Evolutionary conservation across 2,329 filamentous ascomycete genomes (phyloP), one percentile per base, ranked within the genome.

Genomic region (Drechslerella dactyloides): DNA sequence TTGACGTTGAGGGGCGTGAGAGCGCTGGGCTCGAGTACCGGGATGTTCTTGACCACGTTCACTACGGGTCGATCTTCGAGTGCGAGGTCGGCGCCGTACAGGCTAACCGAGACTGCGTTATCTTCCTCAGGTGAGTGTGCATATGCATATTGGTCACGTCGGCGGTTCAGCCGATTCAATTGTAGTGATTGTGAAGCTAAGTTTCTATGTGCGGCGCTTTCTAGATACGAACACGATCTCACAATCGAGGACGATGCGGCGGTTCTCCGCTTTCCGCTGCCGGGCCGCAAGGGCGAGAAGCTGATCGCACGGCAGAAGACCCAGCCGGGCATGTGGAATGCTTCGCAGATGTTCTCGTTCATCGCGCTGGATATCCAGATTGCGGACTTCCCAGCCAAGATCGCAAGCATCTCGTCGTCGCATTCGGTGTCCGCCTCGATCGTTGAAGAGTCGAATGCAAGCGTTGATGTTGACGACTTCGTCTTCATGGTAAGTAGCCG

Each of bases 281-380:
- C 66, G 17, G 66, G 66, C 13, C 66, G 66, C n/a, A 53, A 59
- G 1, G 59, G 66, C 48, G 66, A 70, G 50, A 70, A 60, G 46
- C 30, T 70, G 37, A 70, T 70, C 40, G 59, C 66, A 2, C 53
- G 66, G n/a, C 66, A 70, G 17, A 70, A 64, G 40, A 51, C 59
- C 10, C 53, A 70, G n/a, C 48, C 66, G 8, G 53, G 51, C 15
- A 13, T 70, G 46, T 70, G 66, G 66, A 70, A 70, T 58, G 66
- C 66, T 3, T 70, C 66, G 24, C 59, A 70, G 54, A 70, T 70
- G 53, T 70, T 70, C 59, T 70, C 66, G 37, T 70, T 70, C 60
- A 70, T 70, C 27, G 59, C 66, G 10, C 61, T 70, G 35, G 66
- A 70, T 27, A 54, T 70, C 44, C 59, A 62, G 35, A 58, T 70